Evolutionary conservation across 371 early-diverging fungal genomes (phyloP).

Genomic region (Mortierella polycephala): DNA sequence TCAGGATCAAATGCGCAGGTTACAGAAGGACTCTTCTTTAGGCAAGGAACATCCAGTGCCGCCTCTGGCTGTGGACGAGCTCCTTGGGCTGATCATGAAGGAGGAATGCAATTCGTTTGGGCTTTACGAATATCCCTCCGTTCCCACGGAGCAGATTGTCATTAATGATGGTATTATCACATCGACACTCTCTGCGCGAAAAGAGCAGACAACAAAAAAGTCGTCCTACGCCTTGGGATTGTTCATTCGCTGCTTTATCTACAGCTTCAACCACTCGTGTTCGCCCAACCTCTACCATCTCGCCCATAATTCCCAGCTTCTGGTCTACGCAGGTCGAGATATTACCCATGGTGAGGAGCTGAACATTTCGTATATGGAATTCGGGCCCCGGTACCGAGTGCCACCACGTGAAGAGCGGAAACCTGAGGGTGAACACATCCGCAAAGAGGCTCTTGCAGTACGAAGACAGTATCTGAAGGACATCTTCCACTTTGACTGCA

Average conservation of each 20-base stretch:
- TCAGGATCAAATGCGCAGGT: background rate
- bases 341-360: constrained; percentile 19
- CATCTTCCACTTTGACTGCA: constrained; percentile 26
- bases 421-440: background rate
- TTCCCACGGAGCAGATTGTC: background rate
- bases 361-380: constrained; percentile 23
- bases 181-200: no score
- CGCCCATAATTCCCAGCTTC: constrained; percentile 5
- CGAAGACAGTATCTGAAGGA: constrained; percentile 7
- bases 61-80: constrained; percentile 10
- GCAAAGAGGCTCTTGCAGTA: constrained; percentile 1
- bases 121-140: constrained; percentile 14
- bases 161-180: no score
- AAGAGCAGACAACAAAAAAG: constrained; percentile 1
- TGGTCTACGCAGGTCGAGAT: constrained; percentile 21
- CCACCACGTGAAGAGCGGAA: background rate
- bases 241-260: background rate
- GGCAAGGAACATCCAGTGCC: background rate
- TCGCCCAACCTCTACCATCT: constrained; percentile 30
- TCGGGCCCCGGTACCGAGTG: constrained; percentile 20
- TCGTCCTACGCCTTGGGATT: constrained; percentile 12
- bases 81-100: constrained; percentile 14
- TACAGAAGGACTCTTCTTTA: no score
- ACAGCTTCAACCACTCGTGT: constrained; percentile 29
- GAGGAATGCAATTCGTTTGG: constrained; percentile 43